Percentiles rank a stretch among this genome's conserved stretches.
Conservation (phyloP, 495 filamentous ascomycete genomes). For the Usnea hakonensis region DNA sequence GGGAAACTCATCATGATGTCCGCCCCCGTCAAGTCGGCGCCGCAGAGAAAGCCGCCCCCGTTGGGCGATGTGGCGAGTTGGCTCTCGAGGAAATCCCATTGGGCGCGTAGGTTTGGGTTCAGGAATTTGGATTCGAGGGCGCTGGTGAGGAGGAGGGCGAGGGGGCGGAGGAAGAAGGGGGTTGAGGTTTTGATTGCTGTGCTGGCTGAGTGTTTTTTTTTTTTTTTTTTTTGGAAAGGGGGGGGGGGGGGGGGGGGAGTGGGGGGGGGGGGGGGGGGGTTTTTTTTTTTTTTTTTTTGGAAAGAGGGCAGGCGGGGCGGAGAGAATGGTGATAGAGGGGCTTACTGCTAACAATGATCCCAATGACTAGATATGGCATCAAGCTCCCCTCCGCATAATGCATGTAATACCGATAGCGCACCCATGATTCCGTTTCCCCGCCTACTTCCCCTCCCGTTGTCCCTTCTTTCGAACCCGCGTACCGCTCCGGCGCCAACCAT, state of each 20-base stretch:
- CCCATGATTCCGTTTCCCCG: conserved; percentile 67
- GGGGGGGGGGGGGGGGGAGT: neutral
- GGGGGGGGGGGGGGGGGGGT: neutral
- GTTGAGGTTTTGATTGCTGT: conserved; percentile 54
- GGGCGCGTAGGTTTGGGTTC: conserved; percentile 51
- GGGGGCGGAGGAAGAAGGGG: conserved; percentile 80
- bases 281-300: no score
- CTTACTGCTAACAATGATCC: conserved; percentile 51
- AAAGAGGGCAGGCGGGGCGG: neutral
- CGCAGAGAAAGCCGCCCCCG: conserved; percentile 62
- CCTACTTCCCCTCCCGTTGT: conserved; percentile 51
- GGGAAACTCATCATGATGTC: conserved; percentile 79
- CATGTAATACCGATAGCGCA: conserved; percentile 68
- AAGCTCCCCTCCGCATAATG: conserved; percentile 77
- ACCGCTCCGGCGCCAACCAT: conserved; percentile 58
- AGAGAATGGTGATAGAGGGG: conserved; percentile 10
- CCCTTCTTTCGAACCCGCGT: conserved; percentile 44
- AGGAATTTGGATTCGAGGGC: conserved; percentile 55
- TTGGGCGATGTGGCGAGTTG: conserved; percentile 58
- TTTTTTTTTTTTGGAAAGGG: no score
- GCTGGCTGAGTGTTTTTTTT: neutral
- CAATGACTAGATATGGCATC: conserved; percentile 60
- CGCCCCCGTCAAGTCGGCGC: conserved; percentile 61
- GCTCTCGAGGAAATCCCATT: conserved; percentile 65
- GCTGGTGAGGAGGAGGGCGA: conserved; percentile 56